Percentiles rank a stretch among this genome's conserved stretches.
Conservation (phyloP, 768 basidiomycete species). For the Trametes maxima region DNA sequence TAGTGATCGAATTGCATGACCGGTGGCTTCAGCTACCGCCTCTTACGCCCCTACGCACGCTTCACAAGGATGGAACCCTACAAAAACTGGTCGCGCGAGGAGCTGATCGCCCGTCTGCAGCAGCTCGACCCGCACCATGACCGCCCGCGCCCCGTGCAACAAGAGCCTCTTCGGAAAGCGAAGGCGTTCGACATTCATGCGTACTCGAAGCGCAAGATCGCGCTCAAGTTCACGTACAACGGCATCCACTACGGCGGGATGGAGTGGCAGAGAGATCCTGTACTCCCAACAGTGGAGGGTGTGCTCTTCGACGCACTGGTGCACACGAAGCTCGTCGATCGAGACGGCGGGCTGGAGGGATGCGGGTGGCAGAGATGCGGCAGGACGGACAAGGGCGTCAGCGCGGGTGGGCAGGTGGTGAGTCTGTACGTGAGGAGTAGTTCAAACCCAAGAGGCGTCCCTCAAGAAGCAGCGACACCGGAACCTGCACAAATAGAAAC, state of each 20-base stretch:
- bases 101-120: slow-evolving; percentile 66
- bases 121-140: slow-evolving; percentile 49
- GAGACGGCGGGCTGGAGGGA: slow-evolving; percentile 72
- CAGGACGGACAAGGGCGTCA: slow-evolving; percentile 93
- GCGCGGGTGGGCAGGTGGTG: slow-evolving; percentile 91
- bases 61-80: slow-evolving; percentile 45
- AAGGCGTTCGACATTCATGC: slow-evolving; percentile 64
- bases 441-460: slow-evolving; percentile 32
- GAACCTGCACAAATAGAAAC: not conserved
- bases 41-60: slow-evolving; percentile 24
- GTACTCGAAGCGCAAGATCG: slow-evolving; percentile 85
- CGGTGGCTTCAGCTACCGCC: slow-evolving; percentile 38
- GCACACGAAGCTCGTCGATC: slow-evolving; percentile 77
- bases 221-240: slow-evolving; percentile 89
- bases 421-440: slow-evolving; percentile 89
- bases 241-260: slow-evolving; percentile 93
- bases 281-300: slow-evolving; percentile 88
- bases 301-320: slow-evolving; percentile 81
- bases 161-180: slow-evolving; percentile 27
- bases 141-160: slow-evolving; percentile 17
- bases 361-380: slow-evolving; percentile 93
- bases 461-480: slow-evolving; percentile 14
- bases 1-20: slow-evolving; percentile 30
- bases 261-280: slow-evolving; percentile 72
- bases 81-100: slow-evolving; percentile 62